A percentile compares a stretch with the other conserved stretches of the same genome.
These are phyloP conservation scores for Dryadomyces sulphureus DNA, from an alignment of 2,329 filamentous ascomycete genomes.

Conservation along the genomic window DNA sequence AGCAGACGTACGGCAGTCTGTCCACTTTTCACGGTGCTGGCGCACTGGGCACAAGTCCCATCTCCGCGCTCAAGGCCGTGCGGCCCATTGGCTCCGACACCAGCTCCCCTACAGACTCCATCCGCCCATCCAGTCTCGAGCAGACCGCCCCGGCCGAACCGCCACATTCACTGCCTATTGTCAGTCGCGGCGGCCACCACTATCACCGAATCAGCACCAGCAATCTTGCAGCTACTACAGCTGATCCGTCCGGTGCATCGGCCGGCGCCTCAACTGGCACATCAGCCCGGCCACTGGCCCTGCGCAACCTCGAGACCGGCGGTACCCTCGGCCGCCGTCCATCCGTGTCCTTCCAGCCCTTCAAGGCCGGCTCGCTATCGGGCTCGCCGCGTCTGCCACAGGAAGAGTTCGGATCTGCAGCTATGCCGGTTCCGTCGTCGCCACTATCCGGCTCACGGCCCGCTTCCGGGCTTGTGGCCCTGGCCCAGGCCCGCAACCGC, in stretches of 20 bases:
- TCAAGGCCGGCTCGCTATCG: conserved; percentile 91
- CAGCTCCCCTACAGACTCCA: conserved; percentile 41
- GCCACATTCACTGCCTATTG: conserved; percentile 39
- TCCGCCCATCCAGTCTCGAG: conserved; percentile 27
- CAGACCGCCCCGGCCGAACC: conserved; percentile 18
- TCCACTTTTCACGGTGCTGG: conserved; percentile 81
- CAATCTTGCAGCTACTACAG: not conserved
- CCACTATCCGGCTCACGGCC: conserved; percentile 31
- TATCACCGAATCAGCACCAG: not conserved
- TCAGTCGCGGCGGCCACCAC: conserved; percentile 12
- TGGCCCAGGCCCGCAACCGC: conserved; percentile 49
- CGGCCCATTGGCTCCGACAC: conserved; percentile 45
- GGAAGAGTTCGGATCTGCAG: conserved; percentile 23
- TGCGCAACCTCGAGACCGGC: conserved; percentile 34
- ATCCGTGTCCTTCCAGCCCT: conserved; percentile 85
- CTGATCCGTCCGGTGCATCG: not conserved
- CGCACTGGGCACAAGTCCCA: conserved; percentile 65
- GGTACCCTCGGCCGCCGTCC: conserved; percentile 44
- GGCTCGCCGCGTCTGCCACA: conserved; percentile 53
- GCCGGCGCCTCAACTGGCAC: conserved; percentile 1
- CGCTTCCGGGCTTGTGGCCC: conserved; percentile 31
- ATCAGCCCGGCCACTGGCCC: conserved; percentile 17
- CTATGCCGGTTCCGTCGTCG: conserved; percentile 34
- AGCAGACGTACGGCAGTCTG: conserved; percentile 76
- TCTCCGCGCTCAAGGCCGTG: conserved; percentile 65